Conservation (phyloP, 208 protist genomes). For the Endotrypanum monterogeii region DNA sequence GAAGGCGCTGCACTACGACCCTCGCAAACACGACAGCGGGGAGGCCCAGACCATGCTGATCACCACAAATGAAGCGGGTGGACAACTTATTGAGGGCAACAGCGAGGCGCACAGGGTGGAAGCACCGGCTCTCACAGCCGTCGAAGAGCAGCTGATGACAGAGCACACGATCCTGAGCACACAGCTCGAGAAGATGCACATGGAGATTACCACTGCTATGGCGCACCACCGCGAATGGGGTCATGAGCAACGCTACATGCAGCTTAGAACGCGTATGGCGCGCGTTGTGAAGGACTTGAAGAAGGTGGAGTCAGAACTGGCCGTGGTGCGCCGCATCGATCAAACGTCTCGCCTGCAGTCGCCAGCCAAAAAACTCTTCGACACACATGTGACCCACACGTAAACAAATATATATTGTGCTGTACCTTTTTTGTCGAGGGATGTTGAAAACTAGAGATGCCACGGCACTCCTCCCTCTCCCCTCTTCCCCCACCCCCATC, state of each 20-base stretch:
- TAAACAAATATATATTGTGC: too few relatives aligned
- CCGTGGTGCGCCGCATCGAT: constrained; percentile 32
- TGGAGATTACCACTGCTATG: constrained; percentile 34
- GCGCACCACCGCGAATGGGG: constrained; percentile 37
- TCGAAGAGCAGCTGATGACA: constrained; percentile 37
- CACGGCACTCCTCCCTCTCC: too few relatives aligned
- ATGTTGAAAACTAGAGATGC: too few relatives aligned
- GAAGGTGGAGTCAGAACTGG: constrained; percentile 45
- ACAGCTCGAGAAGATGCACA: constrained; percentile 55
- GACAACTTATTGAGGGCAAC: not conserved
- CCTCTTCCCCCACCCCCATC: too few relatives aligned
- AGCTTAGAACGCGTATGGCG: constrained; percentile 48
- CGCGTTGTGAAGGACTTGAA: constrained; percentile 48
- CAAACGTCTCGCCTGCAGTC: constrained; percentile 11
- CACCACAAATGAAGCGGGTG: constrained; percentile 9
- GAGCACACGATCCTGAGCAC: constrained; percentile 39
- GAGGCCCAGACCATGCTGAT: not conserved
- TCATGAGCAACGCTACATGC: constrained; percentile 44
- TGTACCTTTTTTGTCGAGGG: too few relatives aligned
- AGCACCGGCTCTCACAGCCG: constrained; percentile 21
- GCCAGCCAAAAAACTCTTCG: not conserved
- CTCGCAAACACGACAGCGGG: not conserved
- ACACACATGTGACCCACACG: not conserved
- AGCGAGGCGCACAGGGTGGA: not conserved
- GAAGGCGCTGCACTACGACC: constrained; percentile 21